A percentile compares a stretch with the other conserved stretches of the same genome.
These are phyloP conservation scores for Quillaja saponaria DNA, from an alignment of 306 rosid species.

Conservation along the genomic window DNA sequence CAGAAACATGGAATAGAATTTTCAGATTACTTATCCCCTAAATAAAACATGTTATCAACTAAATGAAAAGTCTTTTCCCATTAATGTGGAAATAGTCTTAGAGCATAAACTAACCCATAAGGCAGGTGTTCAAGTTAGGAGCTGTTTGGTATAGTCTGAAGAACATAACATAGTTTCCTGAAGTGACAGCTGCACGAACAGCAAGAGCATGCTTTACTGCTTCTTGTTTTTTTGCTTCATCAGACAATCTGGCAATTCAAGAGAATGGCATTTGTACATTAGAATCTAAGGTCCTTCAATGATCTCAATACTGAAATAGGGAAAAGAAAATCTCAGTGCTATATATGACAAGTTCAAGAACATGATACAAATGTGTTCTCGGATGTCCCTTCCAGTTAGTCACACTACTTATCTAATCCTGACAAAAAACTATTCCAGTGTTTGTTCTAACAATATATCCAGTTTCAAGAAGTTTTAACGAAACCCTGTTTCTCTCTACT, in stretches of 20 bases:
- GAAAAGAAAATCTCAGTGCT: too few relatives aligned
- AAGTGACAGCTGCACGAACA: constrained; percentile 90
- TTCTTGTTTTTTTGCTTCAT: constrained; percentile 67
- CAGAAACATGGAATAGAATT: constrained; percentile 11
- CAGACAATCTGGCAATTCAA: constrained; percentile 61
- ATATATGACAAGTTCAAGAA: too few relatives aligned
- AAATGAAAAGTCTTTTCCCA: background rate
- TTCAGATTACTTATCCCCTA: constrained; percentile 1
- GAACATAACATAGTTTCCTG: constrained; percentile 78
- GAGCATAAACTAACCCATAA: constrained; percentile 70
- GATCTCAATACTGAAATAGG: too few relatives aligned
- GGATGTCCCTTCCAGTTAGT: too few relatives aligned
- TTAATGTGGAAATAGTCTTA: background rate
- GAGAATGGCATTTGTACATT: constrained; percentile 30
- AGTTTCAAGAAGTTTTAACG: too few relatives aligned
- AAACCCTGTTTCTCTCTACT: too few relatives aligned
- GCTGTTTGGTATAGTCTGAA: constrained; percentile 89
- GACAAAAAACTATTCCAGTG: too few relatives aligned
- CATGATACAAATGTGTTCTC: too few relatives aligned
- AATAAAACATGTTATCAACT: constrained; percentile 7
- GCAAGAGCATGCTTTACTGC: constrained; percentile 94
- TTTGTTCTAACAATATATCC: too few relatives aligned
- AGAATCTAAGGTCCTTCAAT: constrained; percentile 7
- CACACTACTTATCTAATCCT: too few relatives aligned
- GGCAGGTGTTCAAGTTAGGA: constrained; percentile 82